Base-by-base conservation (phyloP, 305 asterid species). In the Plantago lanceolata region DNA sequence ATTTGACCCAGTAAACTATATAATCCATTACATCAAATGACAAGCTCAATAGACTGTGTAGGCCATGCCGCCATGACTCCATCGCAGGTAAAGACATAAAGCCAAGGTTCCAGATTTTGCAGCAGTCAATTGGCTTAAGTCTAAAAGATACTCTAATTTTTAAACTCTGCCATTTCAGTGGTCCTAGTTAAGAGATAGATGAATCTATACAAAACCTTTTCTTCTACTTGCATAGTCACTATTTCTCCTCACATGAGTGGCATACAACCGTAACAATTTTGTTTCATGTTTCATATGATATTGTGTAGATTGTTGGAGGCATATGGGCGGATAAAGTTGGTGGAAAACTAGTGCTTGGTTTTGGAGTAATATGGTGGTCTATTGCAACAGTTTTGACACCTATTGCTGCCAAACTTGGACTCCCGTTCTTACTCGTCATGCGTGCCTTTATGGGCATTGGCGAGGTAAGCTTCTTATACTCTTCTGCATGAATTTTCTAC, bases 361-460 rank as follows among this genome's bases (percentile, higher is more conserved):
- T 90, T 64, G 99, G 99, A 79, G 99, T 93, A 69, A 77, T 90
- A 73, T 93, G 99, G 99, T 93, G 99, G 97, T 93, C 99, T 13
- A 18, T 83, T 65, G 99, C 99, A 67, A 93, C 99, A 24, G 64
- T 93, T 68, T 63, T 84, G 72, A 84, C 90, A 13, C 90, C 90
- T 54, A 68, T 84, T 61, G 87, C 90, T 16, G 90, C 90, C 65
- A 78, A 60, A 63, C 35, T 77, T 19, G 87, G 90, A 57, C 87
- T 84, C 66, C 90, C 90, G 0, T 93, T 85, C 82, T 79, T 93
- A 78, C 89, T 93, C 21, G 77, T 86, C 70, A 79, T 74, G 82
- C 96, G 99, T 61, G 99, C 99, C 68, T 93, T 90, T 59, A 93
- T 93, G 99, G 99, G 99, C 61, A 82, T 93, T 65, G 99, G 99